These are phyloP conservation scores for Cardamine resedifolia DNA, from an alignment of 345 rosid species.

Conservation along the genomic window DNA sequence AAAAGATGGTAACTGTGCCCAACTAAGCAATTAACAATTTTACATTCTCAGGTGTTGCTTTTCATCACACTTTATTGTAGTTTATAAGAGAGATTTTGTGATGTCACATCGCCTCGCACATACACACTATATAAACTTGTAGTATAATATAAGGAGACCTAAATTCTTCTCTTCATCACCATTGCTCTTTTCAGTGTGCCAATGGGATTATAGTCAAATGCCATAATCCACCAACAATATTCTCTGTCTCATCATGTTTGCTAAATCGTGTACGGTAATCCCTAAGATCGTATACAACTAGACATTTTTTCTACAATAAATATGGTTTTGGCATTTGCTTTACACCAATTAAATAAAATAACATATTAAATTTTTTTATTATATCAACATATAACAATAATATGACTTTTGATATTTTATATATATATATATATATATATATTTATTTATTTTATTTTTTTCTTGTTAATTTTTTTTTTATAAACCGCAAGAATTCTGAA, in stretches of 20 bases:
- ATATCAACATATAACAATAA: too few relatives aligned
- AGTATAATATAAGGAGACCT: constrained; percentile 27
- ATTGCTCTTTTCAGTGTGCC: constrained; percentile 41
- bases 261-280: constrained; percentile 7
- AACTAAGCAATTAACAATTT: constrained; percentile 26
- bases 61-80: constrained; percentile 28
- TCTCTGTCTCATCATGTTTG: constrained; percentile 31
- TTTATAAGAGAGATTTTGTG: constrained; percentile 28
- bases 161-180: constrained; percentile 30
- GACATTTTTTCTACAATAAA: background rate
- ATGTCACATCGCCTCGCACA: constrained; percentile 40
- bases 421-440: too few relatives aligned
- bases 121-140: background rate
- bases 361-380: too few relatives aligned
- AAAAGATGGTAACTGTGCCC: constrained; percentile 9
- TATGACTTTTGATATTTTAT: too few relatives aligned
- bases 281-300: background rate
- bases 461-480: too few relatives aligned
- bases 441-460: too few relatives aligned
- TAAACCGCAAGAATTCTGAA: too few relatives aligned
- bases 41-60: constrained; percentile 40
- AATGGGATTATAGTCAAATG: constrained; percentile 38
- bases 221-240: constrained; percentile 37
- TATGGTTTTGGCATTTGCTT: background rate
- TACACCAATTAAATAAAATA: too few relatives aligned